Evolutionary conservation across 495 filamentous ascomycete species (phyloP).

Genomic region (Darksidea phi): DNA sequence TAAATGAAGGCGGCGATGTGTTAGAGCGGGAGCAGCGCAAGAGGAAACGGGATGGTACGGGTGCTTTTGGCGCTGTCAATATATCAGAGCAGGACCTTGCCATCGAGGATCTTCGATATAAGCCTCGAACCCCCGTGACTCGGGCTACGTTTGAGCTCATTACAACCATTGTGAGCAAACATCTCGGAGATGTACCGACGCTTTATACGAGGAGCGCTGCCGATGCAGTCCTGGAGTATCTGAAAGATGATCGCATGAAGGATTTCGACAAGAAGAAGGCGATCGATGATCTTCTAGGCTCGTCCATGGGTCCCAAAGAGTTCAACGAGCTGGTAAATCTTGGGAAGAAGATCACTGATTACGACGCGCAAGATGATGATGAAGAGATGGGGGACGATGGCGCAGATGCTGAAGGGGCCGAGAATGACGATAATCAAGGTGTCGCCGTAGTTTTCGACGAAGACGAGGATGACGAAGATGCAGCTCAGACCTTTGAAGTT

Average conservation of each 20-base stretch:
- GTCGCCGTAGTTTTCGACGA: slow-evolving; percentile 96
- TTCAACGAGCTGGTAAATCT: slow-evolving; percentile 97
- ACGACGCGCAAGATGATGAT: slow-evolving; percentile 94
- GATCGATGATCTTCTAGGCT: slow-evolving; percentile 86
- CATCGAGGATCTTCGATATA: slow-evolving; percentile 82
- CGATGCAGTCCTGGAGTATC: slow-evolving; percentile 82
- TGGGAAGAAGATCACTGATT: slow-evolving; percentile 98
- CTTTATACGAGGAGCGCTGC: slow-evolving; percentile 93
- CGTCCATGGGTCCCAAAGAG: slow-evolving; percentile 77
- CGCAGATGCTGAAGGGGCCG: slow-evolving; percentile 60
- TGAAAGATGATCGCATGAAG: slow-evolving; percentile 95
- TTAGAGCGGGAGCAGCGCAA: slow-evolving; percentile 85
- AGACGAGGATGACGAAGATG: slow-evolving; percentile 88
- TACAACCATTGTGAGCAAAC: slow-evolving; percentile 79
- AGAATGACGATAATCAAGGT: slow-evolving; percentile 90
- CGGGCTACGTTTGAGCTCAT: slow-evolving; percentile 96
- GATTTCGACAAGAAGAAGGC: slow-evolving; percentile 99
- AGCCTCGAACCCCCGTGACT: slow-evolving; percentile 87
- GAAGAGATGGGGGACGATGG: slow-evolving; percentile 71
- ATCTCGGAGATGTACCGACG: slow-evolving; percentile 89
- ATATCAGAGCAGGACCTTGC: slow-evolving; percentile 81
- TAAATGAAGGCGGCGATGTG: slow-evolving; percentile 83
- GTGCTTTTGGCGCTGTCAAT: slow-evolving; percentile 70
- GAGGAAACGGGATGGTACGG: slow-evolving; percentile 73
- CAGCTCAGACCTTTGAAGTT: slow-evolving; percentile 70